These are phyloP conservation scores for Leptographium wingfieldii DNA, from an alignment of 2,329 filamentous ascomycete species.

Conservation along the genomic window DNA sequence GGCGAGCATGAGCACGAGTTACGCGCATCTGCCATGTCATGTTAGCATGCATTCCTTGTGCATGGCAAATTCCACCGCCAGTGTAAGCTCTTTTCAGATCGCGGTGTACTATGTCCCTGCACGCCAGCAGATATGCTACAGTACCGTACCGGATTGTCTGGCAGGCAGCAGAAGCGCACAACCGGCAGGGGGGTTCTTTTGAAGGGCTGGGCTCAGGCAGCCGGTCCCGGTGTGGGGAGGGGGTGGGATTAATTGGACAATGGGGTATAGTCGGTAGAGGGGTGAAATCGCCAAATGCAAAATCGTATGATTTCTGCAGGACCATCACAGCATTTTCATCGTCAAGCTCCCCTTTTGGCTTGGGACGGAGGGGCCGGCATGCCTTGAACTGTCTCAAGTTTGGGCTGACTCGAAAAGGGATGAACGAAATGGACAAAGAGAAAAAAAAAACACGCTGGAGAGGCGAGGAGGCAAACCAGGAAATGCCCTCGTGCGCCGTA, in stretches of 20 bases:
- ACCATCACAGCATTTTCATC: constrained; percentile 2
- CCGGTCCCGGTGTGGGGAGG: not conserved
- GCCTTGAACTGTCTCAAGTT: not conserved
- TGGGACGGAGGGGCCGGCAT: not conserved
- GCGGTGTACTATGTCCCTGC: too few relatives aligned
- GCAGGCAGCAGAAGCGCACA: not conserved
- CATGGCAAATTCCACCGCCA: too few relatives aligned
- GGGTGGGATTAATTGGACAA: not conserved
- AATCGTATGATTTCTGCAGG: constrained; percentile 14
- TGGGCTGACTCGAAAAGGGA: not conserved
- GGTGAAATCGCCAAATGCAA: not conserved
- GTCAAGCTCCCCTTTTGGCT: not conserved
- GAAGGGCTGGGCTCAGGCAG: not conserved
- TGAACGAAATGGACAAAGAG: not conserved
- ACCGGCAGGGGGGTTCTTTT: not conserved
- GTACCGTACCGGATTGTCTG: too few relatives aligned
- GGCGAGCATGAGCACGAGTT: too few relatives aligned
- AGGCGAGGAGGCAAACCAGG: not conserved
- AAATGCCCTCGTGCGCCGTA: not conserved
- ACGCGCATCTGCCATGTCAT: too few relatives aligned
- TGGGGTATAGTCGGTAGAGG: not conserved
- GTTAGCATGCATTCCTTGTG: too few relatives aligned
- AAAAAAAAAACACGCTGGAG: not conserved
- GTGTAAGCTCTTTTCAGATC: too few relatives aligned
- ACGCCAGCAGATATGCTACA: too few relatives aligned